A percentile compares a stretch with the other conserved stretches of the same genome.
Evolutionary conservation across 2,329 filamentous ascomycete species (phyloP).

Genomic region (Colletotrichum graminicola): DNA sequence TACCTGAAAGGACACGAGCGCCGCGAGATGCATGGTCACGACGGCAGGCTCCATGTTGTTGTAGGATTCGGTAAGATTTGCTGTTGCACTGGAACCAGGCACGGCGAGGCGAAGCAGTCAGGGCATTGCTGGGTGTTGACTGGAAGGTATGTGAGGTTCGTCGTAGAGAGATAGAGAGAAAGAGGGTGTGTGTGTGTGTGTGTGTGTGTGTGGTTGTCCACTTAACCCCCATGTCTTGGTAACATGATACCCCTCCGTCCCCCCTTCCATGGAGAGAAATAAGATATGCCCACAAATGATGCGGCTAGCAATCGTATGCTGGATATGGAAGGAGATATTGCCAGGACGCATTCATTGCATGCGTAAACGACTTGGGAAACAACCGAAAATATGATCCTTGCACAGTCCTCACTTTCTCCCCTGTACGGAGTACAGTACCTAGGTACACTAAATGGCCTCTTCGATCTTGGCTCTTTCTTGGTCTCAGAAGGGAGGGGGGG

Average conservation of each 20-base stretch:
- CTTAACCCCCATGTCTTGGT: not conserved
- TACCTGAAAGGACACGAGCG: constrained; percentile 5
- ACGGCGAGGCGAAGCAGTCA: constrained; percentile 1
- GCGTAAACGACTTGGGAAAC: not conserved
- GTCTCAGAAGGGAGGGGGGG: not conserved
- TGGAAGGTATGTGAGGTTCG: not conserved
- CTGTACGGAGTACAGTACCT: too few relatives aligned
- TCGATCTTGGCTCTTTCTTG: not conserved
- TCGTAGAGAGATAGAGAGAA: not conserved
- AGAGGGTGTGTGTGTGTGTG: too few relatives aligned
- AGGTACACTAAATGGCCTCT: not conserved
- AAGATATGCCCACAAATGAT: not conserved
- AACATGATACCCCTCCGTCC: not conserved
- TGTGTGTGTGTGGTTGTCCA: not conserved
- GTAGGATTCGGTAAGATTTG: not conserved
- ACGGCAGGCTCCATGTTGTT: not conserved
- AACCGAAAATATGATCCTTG: not conserved
- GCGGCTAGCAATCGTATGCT: constrained; percentile 22
- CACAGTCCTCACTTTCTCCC: not conserved
- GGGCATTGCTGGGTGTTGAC: not conserved
- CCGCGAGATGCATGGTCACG: not conserved
- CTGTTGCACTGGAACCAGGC: not conserved
- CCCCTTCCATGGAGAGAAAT: not conserved
- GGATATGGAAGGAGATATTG: constrained; percentile 17
- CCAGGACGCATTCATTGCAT: constrained; percentile 1